Evolutionary conservation across 208 protist genomes (phyloP).

Genomic region (Balamuthia mandrillaris): DNA sequence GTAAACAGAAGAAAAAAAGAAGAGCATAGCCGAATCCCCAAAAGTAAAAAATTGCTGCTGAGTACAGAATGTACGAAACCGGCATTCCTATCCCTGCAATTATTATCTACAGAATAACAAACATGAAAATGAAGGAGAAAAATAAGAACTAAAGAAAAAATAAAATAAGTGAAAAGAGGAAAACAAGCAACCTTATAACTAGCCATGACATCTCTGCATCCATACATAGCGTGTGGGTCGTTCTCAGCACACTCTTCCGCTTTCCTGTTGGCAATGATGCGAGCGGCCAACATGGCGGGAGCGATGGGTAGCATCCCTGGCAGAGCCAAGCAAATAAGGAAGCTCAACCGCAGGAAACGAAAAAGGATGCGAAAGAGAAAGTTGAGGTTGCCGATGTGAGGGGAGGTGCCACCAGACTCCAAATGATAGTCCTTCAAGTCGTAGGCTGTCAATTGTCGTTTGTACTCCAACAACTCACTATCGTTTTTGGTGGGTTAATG

Average conservation of each 20-base stretch:
- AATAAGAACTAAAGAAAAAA: neutral
- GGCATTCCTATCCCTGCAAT: neutral
- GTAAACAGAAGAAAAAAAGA: neutral
- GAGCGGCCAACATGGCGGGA: neutral
- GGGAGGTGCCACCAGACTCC: neutral
- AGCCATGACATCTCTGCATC: neutral
- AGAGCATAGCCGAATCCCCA: neutral
- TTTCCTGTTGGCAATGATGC: neutral
- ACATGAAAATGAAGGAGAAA: neutral
- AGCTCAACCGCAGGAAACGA: neutral
- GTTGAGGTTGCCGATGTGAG: neutral
- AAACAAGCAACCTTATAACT: neutral
- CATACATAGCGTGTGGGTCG: neutral
- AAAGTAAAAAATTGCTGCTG: neutral
- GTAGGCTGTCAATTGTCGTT: neutral
- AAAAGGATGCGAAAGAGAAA: neutral
- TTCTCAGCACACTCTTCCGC: neutral
- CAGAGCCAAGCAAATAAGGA: neutral
- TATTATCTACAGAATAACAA: neutral
- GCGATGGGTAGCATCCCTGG: neutral
- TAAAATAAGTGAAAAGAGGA: neutral
- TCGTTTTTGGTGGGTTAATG: too few species aligned
- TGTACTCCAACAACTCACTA: too few species aligned
- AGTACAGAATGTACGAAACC: neutral
- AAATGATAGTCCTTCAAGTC: slow-evolving; percentile 10